phyloP scores from a whole-genome alignment of 495 filamentous ascomycete genomes.

The Neurospora sp. region DNA sequence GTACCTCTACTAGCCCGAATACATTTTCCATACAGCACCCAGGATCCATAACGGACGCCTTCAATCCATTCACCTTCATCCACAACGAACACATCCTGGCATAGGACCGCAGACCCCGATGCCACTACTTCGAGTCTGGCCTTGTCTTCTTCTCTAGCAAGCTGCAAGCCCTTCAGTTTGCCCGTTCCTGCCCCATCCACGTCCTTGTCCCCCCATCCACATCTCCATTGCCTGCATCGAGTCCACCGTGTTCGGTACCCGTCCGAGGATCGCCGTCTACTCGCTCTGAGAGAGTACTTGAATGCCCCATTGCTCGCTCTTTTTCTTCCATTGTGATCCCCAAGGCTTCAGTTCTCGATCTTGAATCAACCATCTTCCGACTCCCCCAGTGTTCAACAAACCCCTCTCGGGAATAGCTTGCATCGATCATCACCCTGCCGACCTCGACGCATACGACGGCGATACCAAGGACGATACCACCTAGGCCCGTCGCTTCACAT shows the following conservation, averaged over 20 bases:
- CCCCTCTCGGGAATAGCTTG: not conserved
- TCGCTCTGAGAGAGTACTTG: not conserved
- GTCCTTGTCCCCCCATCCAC: not conserved
- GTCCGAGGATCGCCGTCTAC: not conserved
- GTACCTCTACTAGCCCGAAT: not conserved
- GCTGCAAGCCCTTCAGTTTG: not conserved
- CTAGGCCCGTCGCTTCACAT: not conserved
- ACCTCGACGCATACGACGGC: not conserved
- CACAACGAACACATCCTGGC: not conserved
- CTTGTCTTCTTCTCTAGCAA: not conserved
- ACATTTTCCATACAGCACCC: not conserved
- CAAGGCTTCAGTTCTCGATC: not conserved
- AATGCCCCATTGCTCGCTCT: not conserved
- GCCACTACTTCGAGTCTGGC: not conserved
- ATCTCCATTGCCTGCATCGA: not conserved
- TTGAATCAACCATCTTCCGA: not conserved
- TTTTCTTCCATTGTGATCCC: not conserved
- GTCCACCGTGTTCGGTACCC: not conserved
- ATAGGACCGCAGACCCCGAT: not conserved
- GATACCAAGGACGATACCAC: not conserved
- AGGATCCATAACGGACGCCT: not conserved
- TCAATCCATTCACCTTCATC: not conserved
- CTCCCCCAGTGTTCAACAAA: not conserved
- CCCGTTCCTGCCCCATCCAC: not conserved
- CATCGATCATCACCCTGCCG: not conserved